Conservation (phyloP, 1,284 basidiomycete genomes). For the Malassezia sympodialis region DNA sequence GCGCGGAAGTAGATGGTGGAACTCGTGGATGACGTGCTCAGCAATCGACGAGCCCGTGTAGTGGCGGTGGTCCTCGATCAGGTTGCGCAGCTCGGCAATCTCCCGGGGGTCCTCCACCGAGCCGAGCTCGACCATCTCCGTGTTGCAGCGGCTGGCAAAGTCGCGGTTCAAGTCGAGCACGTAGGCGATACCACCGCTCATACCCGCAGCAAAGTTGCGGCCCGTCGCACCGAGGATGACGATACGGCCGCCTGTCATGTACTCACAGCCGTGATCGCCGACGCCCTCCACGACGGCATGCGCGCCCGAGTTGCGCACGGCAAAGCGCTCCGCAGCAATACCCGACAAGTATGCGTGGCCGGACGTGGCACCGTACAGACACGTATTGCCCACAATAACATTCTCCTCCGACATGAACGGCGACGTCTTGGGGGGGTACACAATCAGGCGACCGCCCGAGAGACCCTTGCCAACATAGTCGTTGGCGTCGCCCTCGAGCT, state of each 20-base stretch:
- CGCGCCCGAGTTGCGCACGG: slow-evolving; percentile 44
- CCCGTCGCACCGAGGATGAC: slow-evolving; percentile 36
- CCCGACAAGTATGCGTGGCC: slow-evolving; percentile 42
- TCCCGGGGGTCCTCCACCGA: slow-evolving; percentile 39
- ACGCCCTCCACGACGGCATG: slow-evolving; percentile 43
- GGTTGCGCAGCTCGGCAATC: slow-evolving; percentile 44
- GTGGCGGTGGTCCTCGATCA: slow-evolving; percentile 45
- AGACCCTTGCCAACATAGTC: slow-evolving; percentile 40
- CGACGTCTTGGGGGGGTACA: slow-evolving; percentile 42
- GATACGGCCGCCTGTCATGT: slow-evolving; percentile 37
- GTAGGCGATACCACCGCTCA: slow-evolving; percentile 41
- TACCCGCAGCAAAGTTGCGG: slow-evolving; percentile 37
- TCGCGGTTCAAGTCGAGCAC: slow-evolving; percentile 44
- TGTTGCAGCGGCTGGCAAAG: slow-evolving; percentile 40
- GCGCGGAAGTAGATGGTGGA: slow-evolving; percentile 41
- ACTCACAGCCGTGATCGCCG: slow-evolving; percentile 38
- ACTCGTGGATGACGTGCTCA: slow-evolving; percentile 40
- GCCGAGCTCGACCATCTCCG: slow-evolving; percentile 42
- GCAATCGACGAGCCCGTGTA: slow-evolving; percentile 42
- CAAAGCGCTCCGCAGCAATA: slow-evolving; percentile 41
- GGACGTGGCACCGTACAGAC: slow-evolving; percentile 29
- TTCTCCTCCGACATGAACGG: slow-evolving; percentile 45
- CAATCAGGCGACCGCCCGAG: slow-evolving; percentile 35
- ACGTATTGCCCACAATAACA: slow-evolving; percentile 38
- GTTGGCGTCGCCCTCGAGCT: slow-evolving; percentile 41